Conservation (phyloP, 495 filamentous ascomycete species). For the Lepraria neglecta region DNA sequence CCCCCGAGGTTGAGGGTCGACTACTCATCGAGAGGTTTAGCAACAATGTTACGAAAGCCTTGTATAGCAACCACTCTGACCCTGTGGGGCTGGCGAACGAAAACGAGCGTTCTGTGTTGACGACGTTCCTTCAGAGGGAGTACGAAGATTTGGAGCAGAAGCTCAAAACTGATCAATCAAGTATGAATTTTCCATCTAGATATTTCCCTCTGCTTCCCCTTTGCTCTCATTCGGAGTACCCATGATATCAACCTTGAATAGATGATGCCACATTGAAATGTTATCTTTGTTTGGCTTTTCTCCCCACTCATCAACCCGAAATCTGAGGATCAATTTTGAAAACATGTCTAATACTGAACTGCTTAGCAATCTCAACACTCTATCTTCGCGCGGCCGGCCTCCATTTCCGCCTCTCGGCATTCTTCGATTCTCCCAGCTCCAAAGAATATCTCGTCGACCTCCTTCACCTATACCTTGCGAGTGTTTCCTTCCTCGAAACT, state of each 20-base stretch:
- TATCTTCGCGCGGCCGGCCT: constrained; percentile 74
- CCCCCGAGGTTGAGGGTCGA: constrained; percentile 58
- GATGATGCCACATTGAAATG: no score
- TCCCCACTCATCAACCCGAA: no score
- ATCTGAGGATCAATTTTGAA: neutral
- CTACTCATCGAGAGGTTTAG: constrained; percentile 76
- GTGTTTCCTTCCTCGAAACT: constrained; percentile 66
- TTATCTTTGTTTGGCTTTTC: no score
- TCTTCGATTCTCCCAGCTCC: constrained; percentile 74
- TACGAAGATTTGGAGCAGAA: constrained; percentile 48
- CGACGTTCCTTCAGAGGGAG: constrained; percentile 49
- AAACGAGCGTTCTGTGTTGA: constrained; percentile 60
- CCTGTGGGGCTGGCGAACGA: constrained; percentile 67
- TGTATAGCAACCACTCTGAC: constrained; percentile 75
- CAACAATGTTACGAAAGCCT: constrained; percentile 76
- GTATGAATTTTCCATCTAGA: constrained; percentile 31
- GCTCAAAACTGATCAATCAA: constrained; percentile 39
- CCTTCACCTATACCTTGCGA: constrained; percentile 68
- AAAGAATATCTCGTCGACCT: constrained; percentile 73
- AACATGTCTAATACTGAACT: constrained; percentile 30
- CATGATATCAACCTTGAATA: no score
- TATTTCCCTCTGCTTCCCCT: neutral
- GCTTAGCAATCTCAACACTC: constrained; percentile 57
- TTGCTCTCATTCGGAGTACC: neutral
- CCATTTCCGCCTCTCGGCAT: constrained; percentile 77